Evolutionary conservation across 164 flowering plant species (phyloP).

Genomic region (Brasenia schreberi): DNA sequence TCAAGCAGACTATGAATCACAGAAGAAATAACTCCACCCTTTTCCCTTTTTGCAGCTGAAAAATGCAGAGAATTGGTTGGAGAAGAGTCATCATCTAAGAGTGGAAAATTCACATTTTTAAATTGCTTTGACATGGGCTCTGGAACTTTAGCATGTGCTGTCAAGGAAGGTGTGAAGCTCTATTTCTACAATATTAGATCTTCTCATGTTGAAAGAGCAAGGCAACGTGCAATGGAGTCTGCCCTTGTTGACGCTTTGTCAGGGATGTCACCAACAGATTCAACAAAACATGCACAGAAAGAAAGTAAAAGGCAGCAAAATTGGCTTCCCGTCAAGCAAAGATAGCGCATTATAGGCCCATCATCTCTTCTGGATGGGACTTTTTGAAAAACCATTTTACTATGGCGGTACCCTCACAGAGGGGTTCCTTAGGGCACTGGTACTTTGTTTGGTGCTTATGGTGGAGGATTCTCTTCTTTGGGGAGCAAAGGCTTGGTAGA

Average conservation of each 20-base stretch:
- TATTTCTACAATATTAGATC: slow-evolving; percentile 64
- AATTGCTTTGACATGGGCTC: slow-evolving; percentile 36
- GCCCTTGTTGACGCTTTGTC: slow-evolving; percentile 12
- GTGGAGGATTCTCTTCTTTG: slow-evolving; percentile 30
- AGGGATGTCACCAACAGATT: too few species aligned
- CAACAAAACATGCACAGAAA: slow-evolving; percentile 34
- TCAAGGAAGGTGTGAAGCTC: slow-evolving; percentile 29
- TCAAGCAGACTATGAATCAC: background rate
- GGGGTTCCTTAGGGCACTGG: slow-evolving; percentile 83
- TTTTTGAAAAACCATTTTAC: slow-evolving; percentile 90
- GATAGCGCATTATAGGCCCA: slow-evolving; percentile 88
- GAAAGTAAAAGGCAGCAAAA: slow-evolving; percentile 91
- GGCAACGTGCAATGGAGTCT: slow-evolving; percentile 51
- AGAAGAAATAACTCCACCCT: background rate
- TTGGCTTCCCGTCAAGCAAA: slow-evolving; percentile 55
- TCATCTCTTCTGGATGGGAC: slow-evolving; percentile 89
- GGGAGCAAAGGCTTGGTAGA: slow-evolving; percentile 71
- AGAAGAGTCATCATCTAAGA: slow-evolving; percentile 64
- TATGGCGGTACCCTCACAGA: slow-evolving; percentile 81
- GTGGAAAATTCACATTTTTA: slow-evolving; percentile 73
- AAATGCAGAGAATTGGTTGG: slow-evolving; percentile 77
- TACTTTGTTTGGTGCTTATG: slow-evolving; percentile 69
- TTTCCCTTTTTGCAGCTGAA: slow-evolving; percentile 48
- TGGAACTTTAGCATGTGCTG: slow-evolving; percentile 24
- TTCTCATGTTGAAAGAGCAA: slow-evolving; percentile 53